Base-by-base conservation (phyloP, 2,329 filamentous ascomycete species). In the Curvularia hawaiiensis region DNA sequence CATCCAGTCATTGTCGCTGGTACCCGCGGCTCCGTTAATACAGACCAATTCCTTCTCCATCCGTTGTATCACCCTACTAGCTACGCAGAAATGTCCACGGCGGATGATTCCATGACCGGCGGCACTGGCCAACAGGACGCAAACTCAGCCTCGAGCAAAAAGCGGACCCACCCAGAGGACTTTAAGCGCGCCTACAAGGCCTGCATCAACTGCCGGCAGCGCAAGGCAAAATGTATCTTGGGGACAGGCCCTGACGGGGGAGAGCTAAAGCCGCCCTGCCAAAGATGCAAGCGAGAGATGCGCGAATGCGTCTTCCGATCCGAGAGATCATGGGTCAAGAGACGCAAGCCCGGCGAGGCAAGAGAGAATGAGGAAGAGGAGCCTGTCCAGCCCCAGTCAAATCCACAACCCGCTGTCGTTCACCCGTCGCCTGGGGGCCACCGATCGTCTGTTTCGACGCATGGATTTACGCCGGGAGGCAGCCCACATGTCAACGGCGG, bases 111-210 rank as follows among this genome's bases (percentile, higher is more conserved):
- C 54, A 62, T 49, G 35, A 51, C 56, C 40, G 40, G 40, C 44
- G 62, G 58, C 53, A 53, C 50, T 43, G 62, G 52, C 56, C 43
- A 57, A 55, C 65, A 63, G 20, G 65, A 68, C 53, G 47, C 60
- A n/a, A 54, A 55, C 12, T 60, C 63, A 50, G 58, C 60, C 53
- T 51, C 63, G 11, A 65, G 57, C 62, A 70, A 68, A 52, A 75
- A 75, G 65, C 66, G 73, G 62, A 71, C 72, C 58, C 70, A 75
- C 63, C 71, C 73, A 20, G 73, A 75, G n/a, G 73, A 79, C 50
- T 82, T 81, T 67, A 79, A 83, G 69, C 80, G 81, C 59, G 80
- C 81, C 38, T 84, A 84, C 78, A 83, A 84, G 69, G 82, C 82
- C 22, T 84, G 82, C 67, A 78, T 83, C 56, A 78, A 80, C 56